These are phyloP conservation scores for Boechera retrofracta DNA, from an alignment of 345 rosid genomes.

Conservation along the genomic window DNA sequence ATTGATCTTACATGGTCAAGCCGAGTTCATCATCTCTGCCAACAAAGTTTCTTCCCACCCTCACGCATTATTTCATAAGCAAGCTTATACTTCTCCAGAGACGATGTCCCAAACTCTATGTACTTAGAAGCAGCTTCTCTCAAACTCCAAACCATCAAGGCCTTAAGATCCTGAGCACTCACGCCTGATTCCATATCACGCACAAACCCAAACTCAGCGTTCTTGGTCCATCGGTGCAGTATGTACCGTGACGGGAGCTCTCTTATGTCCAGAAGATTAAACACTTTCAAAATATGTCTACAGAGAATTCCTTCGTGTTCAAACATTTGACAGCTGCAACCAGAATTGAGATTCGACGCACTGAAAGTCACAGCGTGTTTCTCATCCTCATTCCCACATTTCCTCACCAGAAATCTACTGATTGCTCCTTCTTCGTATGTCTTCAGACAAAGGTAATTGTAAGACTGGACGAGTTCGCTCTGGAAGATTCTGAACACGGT, in stretches of 20 bases:
- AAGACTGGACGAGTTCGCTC: slow-evolving; percentile 72
- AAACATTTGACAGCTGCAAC: slow-evolving; percentile 93
- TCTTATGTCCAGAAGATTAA: slow-evolving; percentile 65
- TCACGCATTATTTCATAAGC: slow-evolving; percentile 84
- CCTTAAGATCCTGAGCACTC: slow-evolving; percentile 65
- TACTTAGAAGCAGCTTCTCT: slow-evolving; percentile 85
- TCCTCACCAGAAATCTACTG: slow-evolving; percentile 66
- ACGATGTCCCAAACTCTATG: slow-evolving; percentile 69
- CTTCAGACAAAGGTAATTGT: slow-evolving; percentile 67
- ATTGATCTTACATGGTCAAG: slow-evolving; percentile 37
- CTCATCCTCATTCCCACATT: slow-evolving; percentile 75
- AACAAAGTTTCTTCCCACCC: slow-evolving; percentile 78
- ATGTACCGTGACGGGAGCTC: slow-evolving; percentile 78
- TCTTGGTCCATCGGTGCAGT: slow-evolving; percentile 85
- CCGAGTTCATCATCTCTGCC: slow-evolving; percentile 57
- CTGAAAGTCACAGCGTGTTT: slow-evolving; percentile 70
- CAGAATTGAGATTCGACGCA: slow-evolving; percentile 62
- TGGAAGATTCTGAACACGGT: slow-evolving; percentile 77
- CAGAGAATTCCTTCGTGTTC: slow-evolving; percentile 88
- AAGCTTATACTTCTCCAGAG: slow-evolving; percentile 77
- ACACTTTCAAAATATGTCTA: slow-evolving; percentile 78
- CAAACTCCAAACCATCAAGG: slow-evolving; percentile 86
- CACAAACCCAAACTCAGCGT: slow-evolving; percentile 72
- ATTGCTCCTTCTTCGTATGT: slow-evolving; percentile 77
- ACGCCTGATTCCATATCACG: slow-evolving; percentile 62